phyloP scores from a whole-genome alignment of 805 yeast species.

The Metschnikowia cubensis region DNA sequence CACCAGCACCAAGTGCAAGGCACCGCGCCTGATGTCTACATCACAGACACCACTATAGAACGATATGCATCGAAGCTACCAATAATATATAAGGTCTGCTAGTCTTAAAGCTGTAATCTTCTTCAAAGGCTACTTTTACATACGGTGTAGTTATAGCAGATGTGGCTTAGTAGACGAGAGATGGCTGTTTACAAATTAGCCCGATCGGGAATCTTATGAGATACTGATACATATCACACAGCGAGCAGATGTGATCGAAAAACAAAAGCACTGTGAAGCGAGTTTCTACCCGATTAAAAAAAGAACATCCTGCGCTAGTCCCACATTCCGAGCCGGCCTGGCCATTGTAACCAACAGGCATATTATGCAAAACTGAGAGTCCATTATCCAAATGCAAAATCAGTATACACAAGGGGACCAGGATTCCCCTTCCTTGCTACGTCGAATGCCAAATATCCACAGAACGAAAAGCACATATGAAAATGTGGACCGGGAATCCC shows the following conservation, averaged over 20 bases:
- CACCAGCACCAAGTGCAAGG: neutral
- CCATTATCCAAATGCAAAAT: neutral
- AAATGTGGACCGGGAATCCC: neutral
- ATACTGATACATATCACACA: slow-evolving; percentile 1
- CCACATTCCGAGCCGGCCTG: neutral
- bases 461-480: neutral
- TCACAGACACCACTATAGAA: neutral
- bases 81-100: neutral
- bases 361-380: neutral
- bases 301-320: neutral
- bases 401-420: neutral
- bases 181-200: slow-evolving; percentile 1
- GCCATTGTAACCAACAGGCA: neutral
- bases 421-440: slow-evolving; percentile 1
- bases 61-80: neutral
- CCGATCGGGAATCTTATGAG: slow-evolving; percentile 1
- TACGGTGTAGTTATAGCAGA: neutral
- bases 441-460: slow-evolving; percentile 3
- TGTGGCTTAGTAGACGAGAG: neutral
- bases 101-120: no score
- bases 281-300: neutral
- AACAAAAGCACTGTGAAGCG: neutral
- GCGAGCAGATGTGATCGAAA: slow-evolving; percentile 1
- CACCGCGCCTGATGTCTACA: neutral
- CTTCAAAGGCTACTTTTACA: neutral